Percentiles rank a stretch among this genome's conserved stretches.
Evolutionary conservation across 371 early-diverging fungal genomes (phyloP).

Genomic region (Rhizopus delemar): DNA sequence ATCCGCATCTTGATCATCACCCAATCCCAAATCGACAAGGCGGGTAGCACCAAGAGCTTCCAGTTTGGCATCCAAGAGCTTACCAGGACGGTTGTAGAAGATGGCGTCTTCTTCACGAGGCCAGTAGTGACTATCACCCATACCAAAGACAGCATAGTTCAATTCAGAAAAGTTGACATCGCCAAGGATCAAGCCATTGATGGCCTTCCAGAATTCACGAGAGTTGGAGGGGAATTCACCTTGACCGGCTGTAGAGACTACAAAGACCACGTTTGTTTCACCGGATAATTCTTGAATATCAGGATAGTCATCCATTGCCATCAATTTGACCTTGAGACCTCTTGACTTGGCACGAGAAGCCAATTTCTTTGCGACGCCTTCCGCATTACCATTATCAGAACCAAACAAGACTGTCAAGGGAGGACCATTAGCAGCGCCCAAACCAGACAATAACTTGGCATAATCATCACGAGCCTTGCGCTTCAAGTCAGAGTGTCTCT

Average conservation of each 20-base stretch:
- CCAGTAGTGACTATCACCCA: conserved; percentile 96
- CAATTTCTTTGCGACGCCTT: conserved; percentile 80
- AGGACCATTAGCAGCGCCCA: conserved; percentile 73
- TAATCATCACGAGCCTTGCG: conserved; percentile 64
- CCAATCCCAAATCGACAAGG: conserved; percentile 69
- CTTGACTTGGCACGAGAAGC: conserved; percentile 78
- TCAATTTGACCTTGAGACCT: conserved; percentile 70
- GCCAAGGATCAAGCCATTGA: conserved; percentile 55
- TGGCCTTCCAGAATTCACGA: conserved; percentile 83
- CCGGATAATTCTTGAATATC: conserved; percentile 75
- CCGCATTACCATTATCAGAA: conserved; percentile 91
- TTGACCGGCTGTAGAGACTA: conserved; percentile 90
- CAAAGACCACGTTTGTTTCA: conserved; percentile 76
- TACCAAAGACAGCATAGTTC: conserved; percentile 79
- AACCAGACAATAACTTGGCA: conserved; percentile 63
- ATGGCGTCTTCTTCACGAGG: conserved; percentile 86
- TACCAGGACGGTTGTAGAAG: conserved; percentile 89
- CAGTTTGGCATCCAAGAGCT: conserved; percentile 80
- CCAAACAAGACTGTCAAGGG: conserved; percentile 84
- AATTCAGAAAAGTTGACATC: conserved; percentile 70
- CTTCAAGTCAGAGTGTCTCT: conserved; percentile 55
- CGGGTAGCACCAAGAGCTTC: conserved; percentile 72
- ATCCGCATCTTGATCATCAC: conserved; percentile 93
- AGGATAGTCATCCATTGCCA: conserved; percentile 79
- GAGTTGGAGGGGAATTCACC: conserved; percentile 93